Percentiles rank a stretch among this genome's conserved stretches.
Conservation (phyloP, 306 rosid genomes). For the Mimosa pudica region DNA sequence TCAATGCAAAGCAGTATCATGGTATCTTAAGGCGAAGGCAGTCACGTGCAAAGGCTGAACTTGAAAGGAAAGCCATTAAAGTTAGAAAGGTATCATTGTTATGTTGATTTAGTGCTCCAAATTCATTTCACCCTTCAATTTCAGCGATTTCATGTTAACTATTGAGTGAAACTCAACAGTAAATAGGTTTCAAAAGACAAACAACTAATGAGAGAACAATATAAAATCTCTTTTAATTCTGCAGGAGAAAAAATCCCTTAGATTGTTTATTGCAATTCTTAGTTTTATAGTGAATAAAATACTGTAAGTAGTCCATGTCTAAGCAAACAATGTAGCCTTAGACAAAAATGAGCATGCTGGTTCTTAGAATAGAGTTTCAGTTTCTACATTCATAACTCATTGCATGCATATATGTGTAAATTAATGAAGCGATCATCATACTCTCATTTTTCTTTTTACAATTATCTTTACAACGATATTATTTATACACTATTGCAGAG, state of each 20-base stretch:
- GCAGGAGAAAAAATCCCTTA: not conserved
- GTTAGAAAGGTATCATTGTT: slow-evolving; percentile 65
- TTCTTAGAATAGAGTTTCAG: not conserved
- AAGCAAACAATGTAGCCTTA: not conserved
- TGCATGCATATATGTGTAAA: not conserved
- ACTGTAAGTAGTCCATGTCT: not conserved
- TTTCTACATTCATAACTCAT: not conserved
- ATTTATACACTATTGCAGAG: not conserved
- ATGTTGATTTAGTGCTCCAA: not conserved
- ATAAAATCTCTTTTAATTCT: not conserved
- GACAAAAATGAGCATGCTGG: not conserved
- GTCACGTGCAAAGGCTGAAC: slow-evolving; percentile 90
- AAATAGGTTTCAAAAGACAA: not conserved
- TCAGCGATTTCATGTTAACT: not conserved
- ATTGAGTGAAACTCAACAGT: not conserved
- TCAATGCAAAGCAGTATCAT: slow-evolving; percentile 93
- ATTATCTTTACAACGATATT: not conserved
- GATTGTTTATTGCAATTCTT: not conserved
- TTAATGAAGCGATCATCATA: not conserved
- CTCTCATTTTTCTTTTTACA: not conserved
- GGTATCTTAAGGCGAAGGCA: slow-evolving; percentile 89
- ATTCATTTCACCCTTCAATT: not conserved
- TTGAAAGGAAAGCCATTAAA: slow-evolving; percentile 67
- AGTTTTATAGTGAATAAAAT: not conserved
- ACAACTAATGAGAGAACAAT: not conserved